Evolutionary conservation across 73 alveolate genomes (phyloP), one percentile per base, ranked within the genome.

Genomic region (Vitrella brassicaformis): DNA sequence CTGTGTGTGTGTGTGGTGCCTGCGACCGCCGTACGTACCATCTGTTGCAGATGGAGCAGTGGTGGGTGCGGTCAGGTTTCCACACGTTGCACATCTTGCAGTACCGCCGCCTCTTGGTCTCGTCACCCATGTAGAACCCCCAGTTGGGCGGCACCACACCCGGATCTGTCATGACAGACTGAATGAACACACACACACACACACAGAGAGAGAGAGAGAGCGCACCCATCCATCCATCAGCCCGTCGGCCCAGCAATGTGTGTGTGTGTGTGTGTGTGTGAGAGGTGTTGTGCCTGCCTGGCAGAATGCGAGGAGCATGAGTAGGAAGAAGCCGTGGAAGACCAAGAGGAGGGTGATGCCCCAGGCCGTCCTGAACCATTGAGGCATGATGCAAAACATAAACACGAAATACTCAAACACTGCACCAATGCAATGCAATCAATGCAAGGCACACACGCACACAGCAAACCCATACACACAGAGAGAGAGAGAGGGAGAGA

Each of bases 11-110:
- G 71, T 66, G 71, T 27, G 4, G 28, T 9, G 19, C 85, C 71
- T 75, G 78, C 85, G 97, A 71, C 97, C 87, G 82, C 87, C 94
- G 78, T 90, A 86, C 84, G 73, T 88, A 90, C 72, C 98, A 93
- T 67, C 89, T 77, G 78, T 90, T 87, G 88, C 98, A 93, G 46
- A 93, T 88, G n/a, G 90, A 68, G 80, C 98, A 93, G 81, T 93
- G 98, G 74, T 93, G 98, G 25, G 96, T 85, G 68, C 96, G 84
- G 73, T 85, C 89, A 27, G 98, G 98, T 76, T 93, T 93, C 80
- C 92, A 70, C 56, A 74, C 87, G 71, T 92, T 91, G 83, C 98
- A 92, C 76, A 78, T 65, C 71, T 84, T 84, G 81, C 98, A 92
- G 75, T 90, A 85, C 91, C 84, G 68, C 68, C 84, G 68, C 22